Percentiles rank a stretch among this genome's conserved stretches.
Evolutionary conservation across 139 green algal genomes (phyloP).

Genomic region (Microglena sp.): DNA sequence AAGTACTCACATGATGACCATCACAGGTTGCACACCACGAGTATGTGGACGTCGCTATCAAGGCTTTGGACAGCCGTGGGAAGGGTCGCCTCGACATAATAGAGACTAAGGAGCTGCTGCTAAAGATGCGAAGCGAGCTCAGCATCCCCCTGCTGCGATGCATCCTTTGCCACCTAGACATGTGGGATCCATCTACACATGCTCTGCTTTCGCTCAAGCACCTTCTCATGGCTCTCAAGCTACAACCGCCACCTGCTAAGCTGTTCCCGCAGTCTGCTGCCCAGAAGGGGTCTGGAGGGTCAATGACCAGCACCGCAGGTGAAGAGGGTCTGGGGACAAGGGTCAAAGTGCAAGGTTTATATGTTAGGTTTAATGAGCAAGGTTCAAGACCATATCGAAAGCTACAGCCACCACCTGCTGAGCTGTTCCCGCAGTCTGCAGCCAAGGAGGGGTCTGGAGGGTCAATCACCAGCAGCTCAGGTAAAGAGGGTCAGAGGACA

Average conservation of each 20-base stretch:
- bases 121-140: slow-evolving; percentile 3
- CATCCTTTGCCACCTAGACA: slow-evolving; percentile 10
- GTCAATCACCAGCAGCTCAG: too few relatives aligned
- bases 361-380: neutral
- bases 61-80: too few relatives aligned
- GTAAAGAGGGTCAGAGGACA: neutral
- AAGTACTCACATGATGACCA: neutral
- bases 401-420: too few relatives aligned
- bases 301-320: neutral
- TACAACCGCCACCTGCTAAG: slow-evolving; percentile 6
- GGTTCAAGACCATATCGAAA: too few relatives aligned
- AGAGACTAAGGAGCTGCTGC: slow-evolving; percentile 6
- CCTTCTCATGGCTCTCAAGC: slow-evolving; percentile 9
- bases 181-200: slow-evolving; percentile 22
- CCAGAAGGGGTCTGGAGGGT: neutral
- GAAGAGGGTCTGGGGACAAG: neutral
- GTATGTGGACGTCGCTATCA: too few relatives aligned
- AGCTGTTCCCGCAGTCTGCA: too few relatives aligned
- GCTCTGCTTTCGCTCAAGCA: slow-evolving; percentile 23
- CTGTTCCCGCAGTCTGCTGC: slow-evolving; percentile 7
- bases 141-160: slow-evolving; percentile 2
- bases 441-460: too few relatives aligned
- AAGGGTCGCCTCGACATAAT: neutral
- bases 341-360: neutral
- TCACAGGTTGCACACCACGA: neutral